phyloP scores from a whole-genome alignment of 106 monocot species.

The Dendrobium huoshanense region DNA sequence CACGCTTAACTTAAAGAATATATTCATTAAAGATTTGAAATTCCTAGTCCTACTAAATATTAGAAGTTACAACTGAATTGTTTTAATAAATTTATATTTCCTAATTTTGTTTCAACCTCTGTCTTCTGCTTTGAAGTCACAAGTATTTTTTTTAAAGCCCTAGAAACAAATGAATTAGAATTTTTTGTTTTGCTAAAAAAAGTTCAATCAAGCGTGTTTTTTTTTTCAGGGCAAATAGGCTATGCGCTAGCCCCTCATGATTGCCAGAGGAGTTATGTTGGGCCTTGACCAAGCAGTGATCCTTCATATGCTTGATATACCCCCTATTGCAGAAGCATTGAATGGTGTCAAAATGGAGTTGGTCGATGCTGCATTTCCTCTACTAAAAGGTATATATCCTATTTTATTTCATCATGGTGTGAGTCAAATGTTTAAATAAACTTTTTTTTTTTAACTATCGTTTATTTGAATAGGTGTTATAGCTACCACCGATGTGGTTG shows the following conservation, averaged over 20 bases:
- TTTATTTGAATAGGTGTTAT: no score
- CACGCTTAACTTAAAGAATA: no score
- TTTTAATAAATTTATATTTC: not conserved
- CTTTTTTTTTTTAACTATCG: not conserved
- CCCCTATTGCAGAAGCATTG: conserved; percentile 43
- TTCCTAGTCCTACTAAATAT: not conserved
- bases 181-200: not conserved
- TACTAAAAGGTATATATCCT: conserved; percentile 50
- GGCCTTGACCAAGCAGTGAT: conserved; percentile 82
- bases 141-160: not conserved
- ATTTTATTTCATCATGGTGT: not conserved
- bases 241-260: conserved; percentile 95
- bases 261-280: conserved; percentile 14
- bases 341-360: conserved; percentile 43
- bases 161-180: not conserved
- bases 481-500: no score
- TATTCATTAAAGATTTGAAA: no score
- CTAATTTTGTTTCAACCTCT: not conserved
- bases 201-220: not conserved
- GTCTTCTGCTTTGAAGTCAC: not conserved
- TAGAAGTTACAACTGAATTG: not conserved
- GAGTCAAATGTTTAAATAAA: no score
- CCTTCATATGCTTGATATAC: conserved; percentile 79
- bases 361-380: conserved; percentile 81
- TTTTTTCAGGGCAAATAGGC: conserved; percentile 72